A percentile compares a stretch with the other conserved stretches of the same genome.
Conservation (phyloP, 257 asterid genomes). For the Handroanthus guayacan region DNA sequence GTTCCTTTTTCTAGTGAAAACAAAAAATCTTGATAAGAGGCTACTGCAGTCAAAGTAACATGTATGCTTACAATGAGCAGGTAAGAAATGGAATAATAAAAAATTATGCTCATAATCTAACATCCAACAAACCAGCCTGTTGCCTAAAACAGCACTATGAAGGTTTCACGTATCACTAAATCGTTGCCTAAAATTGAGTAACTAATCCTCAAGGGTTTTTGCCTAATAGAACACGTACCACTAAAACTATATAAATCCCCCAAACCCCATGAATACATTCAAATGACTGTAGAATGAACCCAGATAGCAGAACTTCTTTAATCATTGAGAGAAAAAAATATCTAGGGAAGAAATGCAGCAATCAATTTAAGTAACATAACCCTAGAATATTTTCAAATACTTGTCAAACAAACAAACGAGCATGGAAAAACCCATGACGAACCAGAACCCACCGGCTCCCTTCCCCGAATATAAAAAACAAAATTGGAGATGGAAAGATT, state of each 20-base stretch:
- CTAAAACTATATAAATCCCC: background rate
- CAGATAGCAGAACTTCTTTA: background rate
- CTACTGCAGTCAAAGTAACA: background rate
- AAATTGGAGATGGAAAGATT: background rate
- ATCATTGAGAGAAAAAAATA: background rate
- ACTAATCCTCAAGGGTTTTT: background rate
- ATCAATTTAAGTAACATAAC: background rate
- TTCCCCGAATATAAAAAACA: background rate
- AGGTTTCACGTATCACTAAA: background rate
- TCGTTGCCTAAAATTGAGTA: background rate
- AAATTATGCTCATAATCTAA: background rate
- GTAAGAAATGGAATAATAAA: background rate
- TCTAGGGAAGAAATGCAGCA: background rate
- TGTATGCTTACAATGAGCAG: background rate
- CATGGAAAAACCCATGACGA: background rate
- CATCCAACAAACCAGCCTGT: background rate
- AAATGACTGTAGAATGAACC: background rate
- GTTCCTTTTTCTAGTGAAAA: constrained; percentile 17
- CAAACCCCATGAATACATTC: background rate
- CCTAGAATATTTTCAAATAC: background rate
- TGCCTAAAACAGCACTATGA: background rate
- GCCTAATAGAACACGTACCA: background rate
- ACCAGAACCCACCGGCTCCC: background rate
- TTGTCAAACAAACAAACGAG: background rate
- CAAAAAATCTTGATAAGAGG: background rate